Percentiles rank a stretch among this genome's conserved stretches.
These are phyloP conservation scores for Coemansia nantahalensis DNA, from an alignment of 192 early-diverging fungal genomes.

Conservation along the genomic window DNA sequence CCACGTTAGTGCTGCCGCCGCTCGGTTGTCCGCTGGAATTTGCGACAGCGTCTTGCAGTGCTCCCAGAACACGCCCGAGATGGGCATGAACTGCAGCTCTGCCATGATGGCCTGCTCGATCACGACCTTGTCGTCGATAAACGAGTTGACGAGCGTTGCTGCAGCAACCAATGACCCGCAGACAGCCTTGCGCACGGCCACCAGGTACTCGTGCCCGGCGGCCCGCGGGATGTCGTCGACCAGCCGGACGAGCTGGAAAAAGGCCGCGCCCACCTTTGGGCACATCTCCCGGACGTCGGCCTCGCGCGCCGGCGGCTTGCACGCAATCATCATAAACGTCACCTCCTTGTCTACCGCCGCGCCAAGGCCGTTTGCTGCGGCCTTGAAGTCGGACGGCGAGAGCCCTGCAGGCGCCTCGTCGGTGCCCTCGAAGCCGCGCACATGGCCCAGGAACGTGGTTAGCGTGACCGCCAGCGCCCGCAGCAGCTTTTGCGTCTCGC, in stretches of 20 bases:
- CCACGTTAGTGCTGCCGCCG: slow-evolving; percentile 26
- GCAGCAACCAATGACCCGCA: slow-evolving; percentile 29
- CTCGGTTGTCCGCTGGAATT: slow-evolving; percentile 37
- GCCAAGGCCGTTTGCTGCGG: slow-evolving; percentile 20
- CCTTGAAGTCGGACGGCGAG: slow-evolving; percentile 24
- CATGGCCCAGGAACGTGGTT: slow-evolving; percentile 25
- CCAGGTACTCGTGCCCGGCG: slow-evolving; percentile 36
- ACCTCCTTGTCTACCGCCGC: slow-evolving; percentile 46
- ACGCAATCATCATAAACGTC: slow-evolving; percentile 44
- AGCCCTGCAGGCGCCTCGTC: slow-evolving; percentile 15
- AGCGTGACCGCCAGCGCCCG: slow-evolving; percentile 25
- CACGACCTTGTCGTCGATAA: slow-evolving; percentile 34
- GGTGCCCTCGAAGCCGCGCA: slow-evolving; percentile 24
- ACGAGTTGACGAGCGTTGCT: slow-evolving; percentile 35
- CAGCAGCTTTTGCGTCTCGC: slow-evolving; percentile 36
- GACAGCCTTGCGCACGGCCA: slow-evolving; percentile 26
- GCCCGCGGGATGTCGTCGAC: slow-evolving; percentile 28
- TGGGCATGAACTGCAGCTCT: slow-evolving; percentile 28
- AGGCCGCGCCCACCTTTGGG: slow-evolving; percentile 48
- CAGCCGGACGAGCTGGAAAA: slow-evolving; percentile 44
- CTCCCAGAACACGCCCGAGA: slow-evolving; percentile 49
- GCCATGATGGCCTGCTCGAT: slow-evolving; percentile 18
- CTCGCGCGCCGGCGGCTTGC: slow-evolving; percentile 42
- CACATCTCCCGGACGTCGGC: slow-evolving; percentile 28
- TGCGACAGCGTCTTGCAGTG: slow-evolving; percentile 43